Evolutionary conservation across 1,284 basidiomycete genomes (phyloP).

Genomic region (Puccinia brachypodii): DNA sequence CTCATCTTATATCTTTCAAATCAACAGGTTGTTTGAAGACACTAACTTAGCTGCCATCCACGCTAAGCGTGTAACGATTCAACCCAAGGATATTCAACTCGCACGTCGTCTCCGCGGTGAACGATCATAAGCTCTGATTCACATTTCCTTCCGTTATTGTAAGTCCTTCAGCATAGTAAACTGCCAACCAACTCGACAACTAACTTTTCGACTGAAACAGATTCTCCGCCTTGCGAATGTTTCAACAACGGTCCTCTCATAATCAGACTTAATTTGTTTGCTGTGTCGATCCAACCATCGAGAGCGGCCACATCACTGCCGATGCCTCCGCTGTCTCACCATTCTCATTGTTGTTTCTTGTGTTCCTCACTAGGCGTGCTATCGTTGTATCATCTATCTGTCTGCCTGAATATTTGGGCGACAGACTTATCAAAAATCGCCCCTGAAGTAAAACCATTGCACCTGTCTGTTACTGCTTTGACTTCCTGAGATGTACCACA

Average conservation of each 20-base stretch:
- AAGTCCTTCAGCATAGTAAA: not conserved
- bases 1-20: not conserved
- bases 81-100: slow-evolving; percentile 71
- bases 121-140: slow-evolving; percentile 50
- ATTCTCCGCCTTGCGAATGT: not conserved
- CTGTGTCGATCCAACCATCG: not conserved
- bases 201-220: not conserved
- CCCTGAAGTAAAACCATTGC: not conserved
- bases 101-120: slow-evolving; percentile 66
- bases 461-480: not conserved
- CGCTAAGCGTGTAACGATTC: slow-evolving; percentile 62
- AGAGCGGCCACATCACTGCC: not conserved
- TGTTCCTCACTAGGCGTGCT: slow-evolving; percentile 14
- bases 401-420: not conserved
- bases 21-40: slow-evolving; percentile 57
- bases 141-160: not conserved
- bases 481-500: not conserved
- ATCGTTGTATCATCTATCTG: slow-evolving; percentile 31
- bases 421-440: not conserved
- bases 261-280: not conserved
- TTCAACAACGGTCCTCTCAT: not conserved
- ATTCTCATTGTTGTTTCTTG: slow-evolving; percentile 1
- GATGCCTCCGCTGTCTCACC: not conserved
- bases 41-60: slow-evolving; percentile 53
- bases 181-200: not conserved